Percentiles rank a stretch among this genome's conserved stretches.
These are phyloP conservation scores for Begonia loranthoides DNA, from an alignment of 306 rosid species.

Conservation along the genomic window DNA sequence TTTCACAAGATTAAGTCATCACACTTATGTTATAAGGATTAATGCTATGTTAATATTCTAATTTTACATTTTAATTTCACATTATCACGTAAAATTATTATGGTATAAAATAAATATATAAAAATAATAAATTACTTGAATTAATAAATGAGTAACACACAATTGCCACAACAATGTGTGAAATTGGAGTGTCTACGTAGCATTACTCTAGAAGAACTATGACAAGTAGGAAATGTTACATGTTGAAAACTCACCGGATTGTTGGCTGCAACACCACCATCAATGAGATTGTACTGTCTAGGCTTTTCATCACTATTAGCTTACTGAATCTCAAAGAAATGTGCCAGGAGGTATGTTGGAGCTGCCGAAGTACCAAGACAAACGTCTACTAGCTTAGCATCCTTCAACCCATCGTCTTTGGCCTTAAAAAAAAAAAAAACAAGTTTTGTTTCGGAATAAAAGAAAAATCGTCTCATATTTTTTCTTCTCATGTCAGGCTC, in stretches of 20 bases:
- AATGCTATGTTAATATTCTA: too few species aligned
- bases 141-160: background rate
- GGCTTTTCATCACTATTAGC: conserved; percentile 6
- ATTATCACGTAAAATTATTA: too few species aligned
- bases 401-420: conserved; percentile 13
- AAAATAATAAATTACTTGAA: too few species aligned
- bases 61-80: too few species aligned
- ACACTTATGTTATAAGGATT: too few species aligned
- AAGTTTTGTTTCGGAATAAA: background rate
- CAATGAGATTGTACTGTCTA: conserved; percentile 22
- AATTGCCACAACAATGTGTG: too few species aligned
- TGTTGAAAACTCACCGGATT: conserved; percentile 22
- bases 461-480: background rate
- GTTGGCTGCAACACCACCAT: conserved; percentile 31
- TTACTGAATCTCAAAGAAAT: conserved; percentile 14
- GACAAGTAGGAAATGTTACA: background rate
- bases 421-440: conserved; percentile 12
- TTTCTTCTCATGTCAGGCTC: background rate
- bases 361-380: conserved; percentile 36
- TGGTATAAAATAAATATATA: too few species aligned
- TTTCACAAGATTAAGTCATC: too few species aligned
- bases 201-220: too few species aligned
- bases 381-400: conserved; percentile 25
- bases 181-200: too few species aligned
- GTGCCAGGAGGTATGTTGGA: conserved; percentile 29